A percentile compares a stretch with the other conserved stretches of the same genome.
Conservation (phyloP, 257 asterid genomes). For the Cinchona pubescens region DNA sequence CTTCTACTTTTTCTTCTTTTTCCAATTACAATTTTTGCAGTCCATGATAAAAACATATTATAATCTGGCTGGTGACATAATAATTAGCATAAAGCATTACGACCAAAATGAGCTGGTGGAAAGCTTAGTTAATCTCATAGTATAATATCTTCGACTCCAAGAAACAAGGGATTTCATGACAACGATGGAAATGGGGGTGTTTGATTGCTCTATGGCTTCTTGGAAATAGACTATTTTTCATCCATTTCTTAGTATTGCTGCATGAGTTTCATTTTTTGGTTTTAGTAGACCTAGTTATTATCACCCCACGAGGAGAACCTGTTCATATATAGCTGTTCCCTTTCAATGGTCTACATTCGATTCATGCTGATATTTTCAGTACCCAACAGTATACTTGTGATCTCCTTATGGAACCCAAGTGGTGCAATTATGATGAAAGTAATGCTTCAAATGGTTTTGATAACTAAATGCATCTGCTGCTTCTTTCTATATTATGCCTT, state of each 20-base stretch:
- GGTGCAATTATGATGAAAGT: not conserved
- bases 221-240: not conserved
- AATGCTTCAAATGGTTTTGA: not conserved
- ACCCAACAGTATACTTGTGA: not conserved
- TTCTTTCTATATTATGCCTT: conserved; percentile 7
- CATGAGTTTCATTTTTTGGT: not conserved
- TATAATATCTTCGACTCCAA: conserved; percentile 5
- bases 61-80: not conserved
- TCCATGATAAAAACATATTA: not conserved
- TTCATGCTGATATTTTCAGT: not conserved
- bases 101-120: not conserved
- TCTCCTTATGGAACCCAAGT: conserved; percentile 9
- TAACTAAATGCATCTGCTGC: not conserved
- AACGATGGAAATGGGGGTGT: not conserved
- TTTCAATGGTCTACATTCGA: conserved; percentile 6
- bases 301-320: conserved; percentile 5
- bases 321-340: not conserved
- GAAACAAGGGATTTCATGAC: conserved; percentile 12
- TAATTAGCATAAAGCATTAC: not conserved
- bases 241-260: not conserved
- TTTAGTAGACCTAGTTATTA: not conserved
- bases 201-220: conserved; percentile 1
- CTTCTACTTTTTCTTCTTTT: not conserved
- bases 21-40: not conserved
- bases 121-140: not conserved